Evolutionary conservation across 2,329 filamentous ascomycete genomes (phyloP), one percentile per base, ranked within the genome.

Genomic region (Cadophora sp.): DNA sequence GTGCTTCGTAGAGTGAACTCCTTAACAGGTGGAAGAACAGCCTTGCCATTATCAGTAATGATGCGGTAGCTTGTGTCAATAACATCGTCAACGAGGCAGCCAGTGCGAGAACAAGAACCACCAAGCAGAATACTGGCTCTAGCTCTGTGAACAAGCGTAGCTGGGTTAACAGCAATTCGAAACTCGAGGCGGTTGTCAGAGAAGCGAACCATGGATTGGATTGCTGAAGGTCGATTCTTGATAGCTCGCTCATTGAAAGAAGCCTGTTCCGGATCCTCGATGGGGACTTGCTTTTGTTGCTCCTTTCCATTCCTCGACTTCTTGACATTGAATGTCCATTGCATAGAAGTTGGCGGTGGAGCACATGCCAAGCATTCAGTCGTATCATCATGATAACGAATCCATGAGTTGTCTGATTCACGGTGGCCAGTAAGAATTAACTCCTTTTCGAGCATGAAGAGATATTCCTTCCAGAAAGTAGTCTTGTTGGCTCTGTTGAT

Each of bases 261-360:
- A 36, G 85, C 85, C 67, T 82, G 79, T 64, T 80, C 73, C 0
- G 82, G 80, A 69, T 88, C 81, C 72, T 88, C 87, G 59, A 82
- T 83, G 0, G 83, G 79, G 16, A 77, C 77, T 22, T 83, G 71
- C 43, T 76, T 77, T 4, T 13, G 36, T 39, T 39, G 36, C 8
- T 13, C 36, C 36, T 39, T 39, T 13, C 36, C 50, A 24, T 20
- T 41, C 4, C 11, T 33, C 33, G 11, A 7, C 14, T 73, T 72
- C 33, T 45, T 63, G 27, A 30, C 27, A 1, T 66, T 41, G 7
- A 61, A 45, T 7, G 71, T 74, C 81, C 81, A 84, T 30, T 76
- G 71, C 16, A 81, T 65, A 3, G 63, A 61, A 1, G 82, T 81
- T 11, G 72, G 72, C 2, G 62, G 55, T 11, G 82, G 82, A 3